Percentiles rank a stretch among this genome's conserved stretches.
These are phyloP conservation scores for Ascochyta viciae-villosae DNA, from an alignment of 2,329 filamentous ascomycete species.

Conservation along the genomic window DNA sequence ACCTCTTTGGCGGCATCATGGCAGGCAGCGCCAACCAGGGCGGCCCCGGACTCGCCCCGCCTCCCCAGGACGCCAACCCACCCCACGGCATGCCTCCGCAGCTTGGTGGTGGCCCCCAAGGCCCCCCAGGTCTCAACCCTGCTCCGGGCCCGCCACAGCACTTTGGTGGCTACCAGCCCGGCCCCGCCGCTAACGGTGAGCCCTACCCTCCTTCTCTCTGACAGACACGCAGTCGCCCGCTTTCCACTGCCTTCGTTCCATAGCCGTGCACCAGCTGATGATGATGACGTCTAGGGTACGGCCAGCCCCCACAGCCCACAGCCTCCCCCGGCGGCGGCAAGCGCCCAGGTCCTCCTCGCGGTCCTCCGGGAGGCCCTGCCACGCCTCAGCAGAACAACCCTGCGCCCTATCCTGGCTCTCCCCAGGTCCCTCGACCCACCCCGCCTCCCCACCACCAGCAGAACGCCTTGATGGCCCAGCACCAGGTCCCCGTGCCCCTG, in stretches of 20 bases:
- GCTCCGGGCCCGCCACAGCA: constrained; percentile 68
- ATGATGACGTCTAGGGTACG: constrained; percentile 66
- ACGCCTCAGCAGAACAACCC: constrained; percentile 92
- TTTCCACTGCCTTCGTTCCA: not conserved
- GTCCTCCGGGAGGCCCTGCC: constrained; percentile 69
- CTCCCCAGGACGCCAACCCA: constrained; percentile 67
- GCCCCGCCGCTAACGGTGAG: constrained; percentile 68
- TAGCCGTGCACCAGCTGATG: constrained; percentile 14
- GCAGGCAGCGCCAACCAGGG: constrained; percentile 82
- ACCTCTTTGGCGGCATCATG: constrained; percentile 96
- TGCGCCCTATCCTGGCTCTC: constrained; percentile 86
- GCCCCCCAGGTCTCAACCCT: constrained; percentile 69
- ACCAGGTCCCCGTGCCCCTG: constrained; percentile 53
- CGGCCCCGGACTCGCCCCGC: constrained; percentile 79
- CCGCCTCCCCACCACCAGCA: constrained; percentile 60
- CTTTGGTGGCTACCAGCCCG: constrained; percentile 74
- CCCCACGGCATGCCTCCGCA: constrained; percentile 65
- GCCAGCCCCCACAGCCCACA: constrained; percentile 82
- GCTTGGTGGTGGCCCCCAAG: constrained; percentile 71
- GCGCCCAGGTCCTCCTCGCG: constrained; percentile 69
- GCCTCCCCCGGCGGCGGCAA: constrained; percentile 88
- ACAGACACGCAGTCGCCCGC: not conserved
- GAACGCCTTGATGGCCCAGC: constrained; percentile 24
- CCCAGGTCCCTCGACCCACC: constrained; percentile 81
- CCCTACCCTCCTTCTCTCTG: constrained; percentile 20